Evolutionary conservation across 164 flowering plant genomes (phyloP), one percentile per base, ranked within the genome.

Genomic region (Magnolia officinalis): DNA sequence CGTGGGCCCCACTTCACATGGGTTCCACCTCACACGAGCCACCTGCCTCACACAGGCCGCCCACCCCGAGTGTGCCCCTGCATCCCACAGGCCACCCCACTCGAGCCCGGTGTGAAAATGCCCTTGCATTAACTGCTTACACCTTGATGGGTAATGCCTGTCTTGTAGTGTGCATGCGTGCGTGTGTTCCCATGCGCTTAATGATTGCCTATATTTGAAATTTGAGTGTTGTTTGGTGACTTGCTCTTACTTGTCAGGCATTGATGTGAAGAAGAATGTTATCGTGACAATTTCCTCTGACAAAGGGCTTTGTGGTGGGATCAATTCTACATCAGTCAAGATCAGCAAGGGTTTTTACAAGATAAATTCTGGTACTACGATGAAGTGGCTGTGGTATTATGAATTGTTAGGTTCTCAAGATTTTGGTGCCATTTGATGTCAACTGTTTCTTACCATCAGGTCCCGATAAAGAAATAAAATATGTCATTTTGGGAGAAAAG

Each of bases 221-320:
- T 37, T 37, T 37, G 45, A 37, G 45, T 37, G 45, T 37, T 37
- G 45, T 37, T 37, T 37, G 45, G 45, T 37, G 45, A 37, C 45
- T 37, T 37, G 45, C 45, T 37, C 45, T 37, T 52, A 50, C 59
- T 72, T 51, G 29, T n/a, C 76, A 95, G 98, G 92, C 81, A 82
- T 92, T 82, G 94, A 90, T 81, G 97, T 90, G 66, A 93, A 93
- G 90, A 95, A 86, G 87, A 93, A 87, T 85, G 93, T 93, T 68
- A 80, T 91, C 63, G 87, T 95, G 74, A 89, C 94, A 7, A 76
- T 95, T 70, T 91, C 95, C 72, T 89, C 98, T 3, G 98, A 95
- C 91, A 95, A 93, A 81, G 98, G 98, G 88, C 97, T 93, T 2
- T 95, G 98, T 83, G 98, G 98, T 84, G 98, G 98, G 72, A 95